These are phyloP conservation scores for Fusarium sp. DNA, from an alignment of 2,329 filamentous ascomycete species.

Conservation along the genomic window DNA sequence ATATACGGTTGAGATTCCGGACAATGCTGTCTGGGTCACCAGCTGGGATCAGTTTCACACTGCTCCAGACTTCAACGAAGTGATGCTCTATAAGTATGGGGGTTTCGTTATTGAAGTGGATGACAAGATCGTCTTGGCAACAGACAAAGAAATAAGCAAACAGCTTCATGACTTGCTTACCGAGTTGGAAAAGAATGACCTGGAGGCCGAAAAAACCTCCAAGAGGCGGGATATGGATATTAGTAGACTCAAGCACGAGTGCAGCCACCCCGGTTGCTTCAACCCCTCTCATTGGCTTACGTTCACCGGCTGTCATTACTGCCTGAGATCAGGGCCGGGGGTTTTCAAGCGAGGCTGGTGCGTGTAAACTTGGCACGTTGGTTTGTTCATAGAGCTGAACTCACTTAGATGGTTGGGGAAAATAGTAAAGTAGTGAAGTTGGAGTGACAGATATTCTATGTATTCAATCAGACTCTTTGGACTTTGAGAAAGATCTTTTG, in stretches of 20 bases:
- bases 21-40: background rate
- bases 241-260: background rate
- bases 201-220: fast-evolving
- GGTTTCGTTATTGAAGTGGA: background rate
- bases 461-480: too few species aligned
- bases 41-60: background rate
- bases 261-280: background rate
- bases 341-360: background rate
- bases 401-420: too few species aligned
- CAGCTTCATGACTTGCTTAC: background rate
- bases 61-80: background rate
- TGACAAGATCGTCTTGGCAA: background rate
- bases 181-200: fast-evolving
- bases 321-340: too few species aligned
- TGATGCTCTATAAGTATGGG: background rate
- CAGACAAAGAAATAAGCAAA: fast-evolving
- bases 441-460: too few species aligned
- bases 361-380: background rate
- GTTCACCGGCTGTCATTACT: background rate
- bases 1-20: fast-evolving
- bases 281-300: background rate
- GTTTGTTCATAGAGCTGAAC: too few species aligned
- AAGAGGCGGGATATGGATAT: fast-evolving
- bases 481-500: too few species aligned
- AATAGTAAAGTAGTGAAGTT: too few species aligned